Evolutionary conservation across 306 rosid genomes (phyloP).

Genomic region (Castanea sativa): DNA sequence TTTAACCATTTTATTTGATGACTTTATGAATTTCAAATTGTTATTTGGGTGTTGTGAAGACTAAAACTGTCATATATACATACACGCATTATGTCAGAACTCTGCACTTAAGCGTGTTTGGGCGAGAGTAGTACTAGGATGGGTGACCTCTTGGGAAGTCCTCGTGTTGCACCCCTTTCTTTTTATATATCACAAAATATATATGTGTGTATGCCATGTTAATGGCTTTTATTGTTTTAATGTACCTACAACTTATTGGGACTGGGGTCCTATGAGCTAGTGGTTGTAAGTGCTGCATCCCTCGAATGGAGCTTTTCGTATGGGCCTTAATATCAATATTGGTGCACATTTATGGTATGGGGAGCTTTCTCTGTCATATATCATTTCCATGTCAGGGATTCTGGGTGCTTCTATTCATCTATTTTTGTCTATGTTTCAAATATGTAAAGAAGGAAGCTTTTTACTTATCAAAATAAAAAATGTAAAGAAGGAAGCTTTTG

Average conservation of each 20-base stretch:
- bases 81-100: no score
- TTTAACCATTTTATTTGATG: background rate
- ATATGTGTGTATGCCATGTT: background rate
- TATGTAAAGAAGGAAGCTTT: background rate
- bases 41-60: background rate
- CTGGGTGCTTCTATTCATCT: background rate
- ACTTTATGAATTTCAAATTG: slow-evolving; percentile 15
- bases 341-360: background rate
- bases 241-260: background rate
- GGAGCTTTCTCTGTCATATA: background rate
- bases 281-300: background rate
- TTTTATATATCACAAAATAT: no score
- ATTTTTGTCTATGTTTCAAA: background rate
- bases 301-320: background rate
- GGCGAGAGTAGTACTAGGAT: no score
- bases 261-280: background rate
- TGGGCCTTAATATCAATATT: background rate
- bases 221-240: background rate
- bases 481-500: background rate
- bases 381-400: background rate
- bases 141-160: no score
- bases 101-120: no score
- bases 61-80: background rate
- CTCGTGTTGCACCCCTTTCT: no score
- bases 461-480: background rate